phyloP scores from a whole-genome alignment of 495 filamentous ascomycete genomes.

The Neurospora africana region DNA sequence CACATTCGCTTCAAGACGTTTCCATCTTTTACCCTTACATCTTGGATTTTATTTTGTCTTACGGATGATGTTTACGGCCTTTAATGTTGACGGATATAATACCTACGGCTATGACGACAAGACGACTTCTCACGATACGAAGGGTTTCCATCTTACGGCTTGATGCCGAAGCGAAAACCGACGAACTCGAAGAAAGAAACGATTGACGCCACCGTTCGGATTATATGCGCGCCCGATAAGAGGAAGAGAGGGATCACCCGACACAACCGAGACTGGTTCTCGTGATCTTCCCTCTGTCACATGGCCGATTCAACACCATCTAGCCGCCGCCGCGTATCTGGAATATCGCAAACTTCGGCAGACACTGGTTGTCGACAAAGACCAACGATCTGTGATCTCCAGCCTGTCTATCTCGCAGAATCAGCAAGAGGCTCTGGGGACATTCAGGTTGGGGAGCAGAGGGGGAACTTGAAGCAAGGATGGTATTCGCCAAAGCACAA shows the following conservation, averaged over 20 bases:
- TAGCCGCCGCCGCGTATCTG: slow-evolving; percentile 27
- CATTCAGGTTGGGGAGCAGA: not conserved
- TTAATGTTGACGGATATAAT: slow-evolving; percentile 26
- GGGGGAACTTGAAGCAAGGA: slow-evolving; percentile 5
- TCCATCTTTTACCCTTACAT: slow-evolving; percentile 12
- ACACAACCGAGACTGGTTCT: slow-evolving; percentile 16
- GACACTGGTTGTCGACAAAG: slow-evolving; percentile 38
- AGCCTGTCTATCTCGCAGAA: not conserved
- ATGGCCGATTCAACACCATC: slow-evolving; percentile 16
- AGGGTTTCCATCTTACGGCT: slow-evolving; percentile 18
- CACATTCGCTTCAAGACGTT: slow-evolving; percentile 23
- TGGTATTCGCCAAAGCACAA: not conserved
- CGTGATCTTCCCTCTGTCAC: slow-evolving; percentile 14
- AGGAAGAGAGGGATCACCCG: slow-evolving; percentile 16
- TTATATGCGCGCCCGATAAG: slow-evolving; percentile 14
- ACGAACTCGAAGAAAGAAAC: slow-evolving; percentile 19
- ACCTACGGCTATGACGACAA: slow-evolving; percentile 20
- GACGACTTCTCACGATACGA: slow-evolving; percentile 18
- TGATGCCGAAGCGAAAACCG: slow-evolving; percentile 24
- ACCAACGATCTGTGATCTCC: slow-evolving; percentile 17
- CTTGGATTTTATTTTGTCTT: slow-evolving; percentile 30
- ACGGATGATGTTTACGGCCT: slow-evolving; percentile 37
- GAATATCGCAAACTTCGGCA: slow-evolving; percentile 25
- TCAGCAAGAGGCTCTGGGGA: not conserved
- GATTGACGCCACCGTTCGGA: slow-evolving; percentile 18